Evolutionary conservation across 176 grass and related monocot species (phyloP), one percentile per base, ranked within the genome.

Genomic region (Hordeum marinum): DNA sequence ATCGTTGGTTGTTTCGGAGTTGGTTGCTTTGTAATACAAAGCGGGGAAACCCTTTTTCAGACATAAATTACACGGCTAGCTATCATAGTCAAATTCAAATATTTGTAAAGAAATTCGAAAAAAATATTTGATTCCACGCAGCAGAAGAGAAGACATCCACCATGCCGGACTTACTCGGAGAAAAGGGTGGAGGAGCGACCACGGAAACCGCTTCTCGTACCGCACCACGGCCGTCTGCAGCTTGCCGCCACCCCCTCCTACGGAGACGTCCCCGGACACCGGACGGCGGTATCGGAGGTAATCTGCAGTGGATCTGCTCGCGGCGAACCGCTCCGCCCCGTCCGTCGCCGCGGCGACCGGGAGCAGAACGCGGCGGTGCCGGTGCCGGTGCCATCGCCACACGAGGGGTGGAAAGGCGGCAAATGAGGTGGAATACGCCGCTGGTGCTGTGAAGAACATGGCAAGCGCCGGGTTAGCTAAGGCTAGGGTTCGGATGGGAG

Each of bases 181-280:
- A 62, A 76, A 89, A 24, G 96, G 93, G 63, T 90, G 70, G 17
- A 98, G 20, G 52, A 95, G 72, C 17, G 88, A 84, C 89, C 89
- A 94, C 25, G 96, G 93, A 74, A 94, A 29, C 7, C 75, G 89
- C 85, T 90, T 98, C 89, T 86, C 63, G 89, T 92, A 95, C 26
- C 80, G 89, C 34, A 98, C 93, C 13, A 98, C 94, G 14, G 96
- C 93, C 25, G 93, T 91, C 80, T 98, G 93, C 61, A 98, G 87
- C 85, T 98, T 84, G 12, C 87, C 43, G 78, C 91, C 50, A 54
- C 60, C 24, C 48, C 84, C 62, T 11, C 74, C 77, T 2, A 55
- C 84, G 2, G 25, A 39, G 13, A 26, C 6, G 23, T 73, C 45
- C 10, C 73, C 80, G 25, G 61, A 23, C 24, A 12, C 73, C 9